phyloP scores from a whole-genome alignment of 495 filamentous ascomycete genomes.

The Neurospora cerealis region DNA sequence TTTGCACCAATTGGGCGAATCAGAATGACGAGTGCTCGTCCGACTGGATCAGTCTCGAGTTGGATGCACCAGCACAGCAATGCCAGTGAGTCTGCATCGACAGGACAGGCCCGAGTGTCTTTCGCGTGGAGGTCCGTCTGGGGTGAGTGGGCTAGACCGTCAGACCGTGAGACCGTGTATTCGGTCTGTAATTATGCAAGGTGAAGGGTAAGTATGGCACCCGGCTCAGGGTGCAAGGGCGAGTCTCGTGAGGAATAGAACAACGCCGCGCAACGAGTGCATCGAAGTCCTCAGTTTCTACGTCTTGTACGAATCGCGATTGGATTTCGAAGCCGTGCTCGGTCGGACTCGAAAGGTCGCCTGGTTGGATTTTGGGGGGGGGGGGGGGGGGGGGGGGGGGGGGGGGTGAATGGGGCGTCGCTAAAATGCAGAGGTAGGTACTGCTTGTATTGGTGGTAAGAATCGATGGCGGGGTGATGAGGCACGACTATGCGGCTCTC shows the following conservation, averaged over 20 bases:
- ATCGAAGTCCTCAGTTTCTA: background rate
- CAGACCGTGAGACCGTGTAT: background rate
- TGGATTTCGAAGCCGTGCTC: background rate
- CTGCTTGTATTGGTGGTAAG: background rate
- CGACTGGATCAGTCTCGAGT: slow-evolving; percentile 5
- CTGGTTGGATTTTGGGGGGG: background rate
- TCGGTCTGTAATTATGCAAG: background rate
- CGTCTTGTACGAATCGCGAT: background rate
- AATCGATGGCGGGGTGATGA: background rate
- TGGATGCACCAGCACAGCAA: slow-evolving; percentile 13
- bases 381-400: background rate
- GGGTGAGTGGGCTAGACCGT: background rate
- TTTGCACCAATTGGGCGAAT: slow-evolving; percentile 26
- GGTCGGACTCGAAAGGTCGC: background rate
- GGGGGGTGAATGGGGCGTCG: background rate
- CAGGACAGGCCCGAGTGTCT: slow-evolving; percentile 1
- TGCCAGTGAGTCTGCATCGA: slow-evolving; percentile 1
- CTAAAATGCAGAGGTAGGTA: background rate
- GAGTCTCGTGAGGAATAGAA: background rate
- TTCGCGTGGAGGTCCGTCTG: background rate
- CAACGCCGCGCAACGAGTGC: background rate
- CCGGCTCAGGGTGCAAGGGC: background rate
- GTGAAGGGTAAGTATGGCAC: background rate
- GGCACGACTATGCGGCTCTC: background rate
- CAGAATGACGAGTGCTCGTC: slow-evolving; percentile 17